Conservation (phyloP, 2,329 filamentous ascomycete genomes). For the Hymenoscyphus fraxineus region DNA sequence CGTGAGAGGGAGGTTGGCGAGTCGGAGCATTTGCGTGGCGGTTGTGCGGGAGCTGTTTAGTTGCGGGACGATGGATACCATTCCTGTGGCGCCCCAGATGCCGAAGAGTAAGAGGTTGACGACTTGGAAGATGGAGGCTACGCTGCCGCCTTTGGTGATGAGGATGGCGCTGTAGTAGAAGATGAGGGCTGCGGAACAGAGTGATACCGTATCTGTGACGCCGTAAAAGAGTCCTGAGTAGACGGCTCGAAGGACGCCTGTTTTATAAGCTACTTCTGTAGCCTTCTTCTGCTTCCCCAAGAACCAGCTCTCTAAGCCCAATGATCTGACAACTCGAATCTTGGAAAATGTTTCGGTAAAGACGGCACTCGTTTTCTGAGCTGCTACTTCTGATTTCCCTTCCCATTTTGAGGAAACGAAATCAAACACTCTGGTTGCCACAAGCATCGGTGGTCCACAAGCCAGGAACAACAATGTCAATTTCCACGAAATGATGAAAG, state of each 20-base stretch:
- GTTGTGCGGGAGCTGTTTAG: slow-evolving; percentile 70
- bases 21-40: slow-evolving; percentile 67
- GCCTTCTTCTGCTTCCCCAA: slow-evolving; percentile 55
- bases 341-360: slow-evolving; percentile 74
- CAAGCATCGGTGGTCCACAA: slow-evolving; percentile 63
- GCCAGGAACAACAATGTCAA: slow-evolving; percentile 73
- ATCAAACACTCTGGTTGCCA: slow-evolving; percentile 62
- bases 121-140: slow-evolving; percentile 64
- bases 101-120: slow-evolving; percentile 83
- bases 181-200: slow-evolving; percentile 71
- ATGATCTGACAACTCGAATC: slow-evolving; percentile 71
- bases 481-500: slow-evolving; percentile 71
- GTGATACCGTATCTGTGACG: slow-evolving; percentile 67
- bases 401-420: slow-evolving; percentile 70
- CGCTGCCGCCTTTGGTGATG: slow-evolving; percentile 47
- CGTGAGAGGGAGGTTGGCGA: slow-evolving; percentile 54
- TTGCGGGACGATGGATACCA: slow-evolving; percentile 75
- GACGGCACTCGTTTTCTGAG: slow-evolving; percentile 56
- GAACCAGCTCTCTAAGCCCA: slow-evolving; percentile 73
- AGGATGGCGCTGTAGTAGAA: slow-evolving; percentile 78
- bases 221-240: slow-evolving; percentile 72
- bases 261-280: slow-evolving; percentile 47
- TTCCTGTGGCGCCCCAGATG: slow-evolving; percentile 65
- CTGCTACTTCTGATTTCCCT: slow-evolving; percentile 57
- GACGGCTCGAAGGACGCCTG: slow-evolving; percentile 63